Base-by-base conservation (phyloP, 768 basidiomycete genomes). In the Lactarius hatsudake region DNA sequence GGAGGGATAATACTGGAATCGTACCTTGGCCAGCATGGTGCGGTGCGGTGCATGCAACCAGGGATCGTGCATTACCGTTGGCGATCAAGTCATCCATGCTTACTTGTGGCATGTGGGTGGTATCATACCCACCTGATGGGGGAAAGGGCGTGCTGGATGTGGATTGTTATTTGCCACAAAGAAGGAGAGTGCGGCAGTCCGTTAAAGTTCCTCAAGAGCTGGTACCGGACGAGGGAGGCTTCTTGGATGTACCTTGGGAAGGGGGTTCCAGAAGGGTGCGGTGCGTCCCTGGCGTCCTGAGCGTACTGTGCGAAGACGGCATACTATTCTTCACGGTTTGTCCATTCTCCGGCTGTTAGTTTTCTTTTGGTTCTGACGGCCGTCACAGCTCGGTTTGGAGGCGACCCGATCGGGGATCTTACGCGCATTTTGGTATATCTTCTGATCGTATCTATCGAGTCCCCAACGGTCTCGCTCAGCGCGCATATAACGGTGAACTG, bases 231-330 rank as follows among this genome's bases (percentile, higher is more conserved):
- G 20, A 28, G n/a, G 30, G 1, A 7, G 9, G 12, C 30, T 42
- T 68, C 12, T 58, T 63, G 10, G 34, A n/a, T 5, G 66, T 54
- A 18, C 23, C 38, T 10, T 26, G 18, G 5, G 40, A 15, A 18
- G 63, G 55, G 40, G 15, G 51, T 26, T 28, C 26, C 23, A 53
- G 51, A 26, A 53, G 26, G 51, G 51, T 53, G 13, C 51, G 51
- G 23, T 53, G 51, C 13, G 26, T 53, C 6, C 51, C 23, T 15
- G 53, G 45, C 13, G 10, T 64, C 30, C 13, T 55, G 34, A 68
- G 62, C 15, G 62, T 60, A 13, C 23, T 68, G 42, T 68, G 59
- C 34, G 67, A 68, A 59, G 67, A 68, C 17, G 67, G 53, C 28
- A 32, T 68, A 20, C 9, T 68, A 23, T 64, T 40, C 42, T 68